Percentiles rank a stretch among this genome's conserved stretches.
These are phyloP conservation scores for Rhodotorula kratochvilovae DNA, from an alignment of 768 basidiomycete species.

Conservation along the genomic window DNA sequence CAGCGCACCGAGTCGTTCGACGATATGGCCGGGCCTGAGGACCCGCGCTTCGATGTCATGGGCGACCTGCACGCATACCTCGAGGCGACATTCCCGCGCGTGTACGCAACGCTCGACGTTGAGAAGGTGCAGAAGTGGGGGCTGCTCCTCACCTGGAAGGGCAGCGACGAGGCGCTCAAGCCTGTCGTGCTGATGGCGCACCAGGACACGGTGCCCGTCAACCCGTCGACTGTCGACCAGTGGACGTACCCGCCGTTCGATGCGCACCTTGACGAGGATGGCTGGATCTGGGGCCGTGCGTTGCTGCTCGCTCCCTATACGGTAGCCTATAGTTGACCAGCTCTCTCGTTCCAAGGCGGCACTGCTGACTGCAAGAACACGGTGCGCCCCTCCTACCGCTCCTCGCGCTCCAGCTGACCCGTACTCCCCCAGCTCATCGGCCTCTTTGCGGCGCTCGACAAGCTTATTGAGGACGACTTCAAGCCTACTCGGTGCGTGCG, in stretches of 20 bases:
- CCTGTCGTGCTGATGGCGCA: slow-evolving; percentile 55
- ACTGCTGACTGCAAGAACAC: slow-evolving; percentile 34
- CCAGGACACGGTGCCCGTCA: slow-evolving; percentile 39
- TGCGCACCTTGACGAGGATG: slow-evolving; percentile 20
- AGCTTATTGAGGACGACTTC: slow-evolving; percentile 61
- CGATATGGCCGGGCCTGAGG: slow-evolving; percentile 27
- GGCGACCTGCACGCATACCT: slow-evolving; percentile 25
- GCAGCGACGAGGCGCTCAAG: slow-evolving; percentile 60
- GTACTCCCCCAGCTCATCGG: slow-evolving; percentile 11
- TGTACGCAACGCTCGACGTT: slow-evolving; percentile 57
- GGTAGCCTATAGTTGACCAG: not conserved
- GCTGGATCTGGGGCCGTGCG: slow-evolving; percentile 36
- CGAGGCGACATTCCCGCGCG: slow-evolving; percentile 26
- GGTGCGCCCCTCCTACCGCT: not conserved
- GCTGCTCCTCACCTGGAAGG: slow-evolving; percentile 68
- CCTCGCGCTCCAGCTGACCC: not conserved
- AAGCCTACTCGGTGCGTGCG: slow-evolving; percentile 60
- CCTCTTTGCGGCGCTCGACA: slow-evolving; percentile 55
- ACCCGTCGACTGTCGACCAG: slow-evolving; percentile 1
- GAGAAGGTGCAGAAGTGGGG: slow-evolving; percentile 73
- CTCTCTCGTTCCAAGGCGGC: slow-evolving; percentile 4
- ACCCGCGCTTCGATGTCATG: slow-evolving; percentile 17
- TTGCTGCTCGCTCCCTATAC: not conserved
- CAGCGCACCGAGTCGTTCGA: slow-evolving; percentile 37
- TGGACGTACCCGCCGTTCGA: slow-evolving; percentile 37